Conservation (phyloP, 306 rosid species). For the Fagus crenata region DNA sequence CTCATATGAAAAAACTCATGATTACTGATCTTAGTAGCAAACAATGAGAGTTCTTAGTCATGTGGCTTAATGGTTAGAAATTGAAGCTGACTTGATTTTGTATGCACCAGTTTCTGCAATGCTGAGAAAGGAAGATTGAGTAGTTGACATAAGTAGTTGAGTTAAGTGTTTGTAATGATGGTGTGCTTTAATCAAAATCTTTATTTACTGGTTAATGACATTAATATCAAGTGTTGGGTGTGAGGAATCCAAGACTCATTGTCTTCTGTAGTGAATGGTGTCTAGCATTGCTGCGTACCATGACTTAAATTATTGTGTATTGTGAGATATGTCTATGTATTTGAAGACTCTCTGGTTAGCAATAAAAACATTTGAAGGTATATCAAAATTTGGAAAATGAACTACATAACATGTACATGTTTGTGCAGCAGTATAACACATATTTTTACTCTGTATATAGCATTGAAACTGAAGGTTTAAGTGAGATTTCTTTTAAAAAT, state of each 20-base stretch:
- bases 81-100: not conserved
- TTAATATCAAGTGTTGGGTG: not conserved
- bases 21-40: conserved; percentile 11
- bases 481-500: not conserved
- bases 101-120: not conserved
- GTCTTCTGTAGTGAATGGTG: not conserved
- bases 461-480: not conserved
- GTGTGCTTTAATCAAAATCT: not conserved
- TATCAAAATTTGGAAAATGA: not conserved
- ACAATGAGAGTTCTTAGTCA: not conserved
- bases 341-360: not conserved
- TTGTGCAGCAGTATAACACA: not conserved
- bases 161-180: not conserved
- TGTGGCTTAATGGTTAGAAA: not conserved
- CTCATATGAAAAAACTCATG: conserved; percentile 6
- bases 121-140: conserved; percentile 1
- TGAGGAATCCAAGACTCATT: not conserved
- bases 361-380: not conserved
- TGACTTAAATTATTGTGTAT: not conserved
- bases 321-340: not conserved
- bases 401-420: not conserved
- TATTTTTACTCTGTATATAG: not conserved
- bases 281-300: not conserved
- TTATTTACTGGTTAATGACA: not conserved
- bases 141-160: not conserved